phyloP scores from a whole-genome alignment of 495 filamentous ascomycete genomes.

The Neurospora tetrasperma region DNA sequence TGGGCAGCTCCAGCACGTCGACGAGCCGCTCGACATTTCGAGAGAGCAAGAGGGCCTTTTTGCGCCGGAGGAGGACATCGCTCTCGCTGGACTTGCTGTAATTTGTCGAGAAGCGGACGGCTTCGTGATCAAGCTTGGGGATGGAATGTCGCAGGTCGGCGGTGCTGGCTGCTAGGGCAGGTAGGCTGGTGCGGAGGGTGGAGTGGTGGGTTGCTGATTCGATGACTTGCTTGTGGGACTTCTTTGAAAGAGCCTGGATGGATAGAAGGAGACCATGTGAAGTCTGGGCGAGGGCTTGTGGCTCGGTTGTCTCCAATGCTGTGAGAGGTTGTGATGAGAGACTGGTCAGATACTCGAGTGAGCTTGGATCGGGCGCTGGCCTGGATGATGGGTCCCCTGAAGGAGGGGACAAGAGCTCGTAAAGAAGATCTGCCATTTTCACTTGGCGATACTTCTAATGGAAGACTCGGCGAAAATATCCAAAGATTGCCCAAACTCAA shows the following conservation, averaged over 20 bases:
- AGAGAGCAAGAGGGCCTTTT: constrained; percentile 74
- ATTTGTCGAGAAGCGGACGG: constrained; percentile 69
- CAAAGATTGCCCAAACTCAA: too few species aligned
- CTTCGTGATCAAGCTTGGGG: constrained; percentile 68
- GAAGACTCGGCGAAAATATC: too few species aligned
- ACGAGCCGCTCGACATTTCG: constrained; percentile 82
- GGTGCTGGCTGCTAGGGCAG: constrained; percentile 53
- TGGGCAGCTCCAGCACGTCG: constrained; percentile 86
- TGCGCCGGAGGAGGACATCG: constrained; percentile 60
- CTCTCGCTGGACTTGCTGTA: constrained; percentile 67
- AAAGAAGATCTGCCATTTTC: constrained; percentile 20
- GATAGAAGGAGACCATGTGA: constrained; percentile 77
- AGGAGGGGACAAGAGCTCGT: constrained; percentile 18
- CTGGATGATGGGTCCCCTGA: constrained; percentile 9
- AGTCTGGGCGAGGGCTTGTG: constrained; percentile 67
- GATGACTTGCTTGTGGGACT: constrained; percentile 84
- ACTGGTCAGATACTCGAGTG: constrained; percentile 69
- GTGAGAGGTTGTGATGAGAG: constrained; percentile 70
- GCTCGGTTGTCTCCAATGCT: constrained; percentile 63
- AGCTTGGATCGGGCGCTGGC: constrained; percentile 50
- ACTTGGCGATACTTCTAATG: too few species aligned
- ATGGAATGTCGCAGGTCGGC: constrained; percentile 57
- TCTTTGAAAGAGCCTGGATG: constrained; percentile 79
- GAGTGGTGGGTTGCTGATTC: constrained; percentile 67
- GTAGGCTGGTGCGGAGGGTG: constrained; percentile 55